Evolutionary conservation across 179 eudicot species (phyloP).

Genomic region (Silene vulgaris): DNA sequence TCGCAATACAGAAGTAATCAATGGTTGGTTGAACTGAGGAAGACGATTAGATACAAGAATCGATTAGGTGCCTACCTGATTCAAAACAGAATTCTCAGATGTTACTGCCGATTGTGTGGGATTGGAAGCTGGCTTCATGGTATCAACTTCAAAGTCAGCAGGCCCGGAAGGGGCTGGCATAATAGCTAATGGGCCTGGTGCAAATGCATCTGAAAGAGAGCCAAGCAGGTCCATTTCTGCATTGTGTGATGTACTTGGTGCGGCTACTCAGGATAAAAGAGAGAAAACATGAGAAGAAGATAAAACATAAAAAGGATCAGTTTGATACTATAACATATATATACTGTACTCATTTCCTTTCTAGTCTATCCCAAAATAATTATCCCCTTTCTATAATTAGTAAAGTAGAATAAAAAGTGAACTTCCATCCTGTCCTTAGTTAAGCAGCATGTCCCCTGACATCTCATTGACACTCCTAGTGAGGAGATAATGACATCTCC

Average conservation of each 20-base stretch:
- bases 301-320: not conserved
- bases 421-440: no score
- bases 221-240: conserved; percentile 77
- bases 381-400: no score
- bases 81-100: conserved; percentile 28
- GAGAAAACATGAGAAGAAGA: conserved; percentile 10
- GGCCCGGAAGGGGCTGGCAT: conserved; percentile 45
- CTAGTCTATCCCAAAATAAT: no score
- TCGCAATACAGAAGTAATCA: not conserved
- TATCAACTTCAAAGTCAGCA: conserved; percentile 34
- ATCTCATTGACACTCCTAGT: no score
- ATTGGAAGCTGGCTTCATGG: conserved; percentile 29
- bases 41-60: not conserved
- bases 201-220: conserved; percentile 62
- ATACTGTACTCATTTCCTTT: no score
- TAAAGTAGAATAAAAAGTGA: no score
- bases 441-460: no score
- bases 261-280: conserved; percentile 31
- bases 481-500: no score
- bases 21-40: not conserved
- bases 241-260: conserved; percentile 42
- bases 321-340: no score
- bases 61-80: conserved; percentile 46
- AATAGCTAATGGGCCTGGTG: conserved; percentile 54
- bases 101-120: conserved; percentile 41